Base-by-base conservation (phyloP, 179 eudicot genomes). In the Amaranthus tricolor region DNA sequence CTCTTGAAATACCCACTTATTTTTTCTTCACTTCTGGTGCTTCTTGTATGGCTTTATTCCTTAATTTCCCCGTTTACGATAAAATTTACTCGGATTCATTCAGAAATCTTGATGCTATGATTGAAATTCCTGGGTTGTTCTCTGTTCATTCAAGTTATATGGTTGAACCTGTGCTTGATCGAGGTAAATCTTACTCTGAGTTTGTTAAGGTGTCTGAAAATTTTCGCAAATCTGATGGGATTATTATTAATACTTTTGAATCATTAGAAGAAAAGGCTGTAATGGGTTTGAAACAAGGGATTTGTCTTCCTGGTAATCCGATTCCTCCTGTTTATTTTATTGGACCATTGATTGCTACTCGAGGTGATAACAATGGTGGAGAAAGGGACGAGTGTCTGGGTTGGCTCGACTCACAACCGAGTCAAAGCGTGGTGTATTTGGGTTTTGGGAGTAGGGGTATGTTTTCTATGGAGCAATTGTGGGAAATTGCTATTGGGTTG, bases 371-470 rank as follows among this genome's bases (percentile, higher is more conserved):
- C n/a, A 14, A 24, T 5, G 62, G 19, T 44, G 77, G 71, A 45
- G 66, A 20, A 1, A 74, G 51, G 11, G 65, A 78, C 0, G 87
- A 81, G 62, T 89, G 89, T 68, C 51, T 91, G 55, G 53, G 21
- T 0, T 87, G 96, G 93, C 84, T 89, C 0, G 88, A 89, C 62
- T 50, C 51, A 6, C 90, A 91, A 24, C 93, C 88, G 1, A 82
- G 82, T 9, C 31, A 69, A n/a, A 86, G 88, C 50, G 96, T 89
- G 3, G 85, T 87, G 52, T 89, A 73, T 70, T 77, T 91, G n/a
- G 81, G 89, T 53, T 91, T 89, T 44, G 93, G 96, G 47, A 89
- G 91, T 47, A 12, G 68, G 67, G 91, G 93, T 0, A 12, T 79
- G 24, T 83, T 89, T 9, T 62, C 82, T 1, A 57, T 31, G 21